Percentiles rank a stretch among this genome's conserved stretches.
These are phyloP conservation scores for Paramecium pentaurelia DNA, from an alignment of 73 alveolate species.

Conservation along the genomic window DNA sequence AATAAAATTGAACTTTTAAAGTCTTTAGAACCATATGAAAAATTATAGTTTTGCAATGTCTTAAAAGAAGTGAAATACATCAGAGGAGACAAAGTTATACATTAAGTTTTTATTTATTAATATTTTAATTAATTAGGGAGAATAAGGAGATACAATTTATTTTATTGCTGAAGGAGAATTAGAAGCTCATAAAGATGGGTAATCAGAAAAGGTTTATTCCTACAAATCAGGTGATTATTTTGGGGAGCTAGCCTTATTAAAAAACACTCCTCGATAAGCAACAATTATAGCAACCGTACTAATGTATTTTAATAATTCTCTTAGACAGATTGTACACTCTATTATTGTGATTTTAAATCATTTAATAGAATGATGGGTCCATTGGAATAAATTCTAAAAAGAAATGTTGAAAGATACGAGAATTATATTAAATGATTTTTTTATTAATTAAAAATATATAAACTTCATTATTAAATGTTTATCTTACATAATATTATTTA, in stretches of 20 bases:
- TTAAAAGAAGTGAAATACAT: conserved; percentile 46
- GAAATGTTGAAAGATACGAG: not conserved
- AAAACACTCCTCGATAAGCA: conserved; percentile 92
- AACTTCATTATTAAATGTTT: not conserved
- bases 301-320: not conserved
- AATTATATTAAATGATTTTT: not conserved
- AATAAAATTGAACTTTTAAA: conserved; percentile 74
- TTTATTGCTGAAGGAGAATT: conserved; percentile 79
- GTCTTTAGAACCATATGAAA: conserved; percentile 82
- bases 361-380: conserved; percentile 76
- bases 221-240: conserved; percentile 90
- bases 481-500: not conserved
- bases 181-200: conserved; percentile 64
- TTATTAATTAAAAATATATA: not conserved
- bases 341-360: conserved; percentile 63
- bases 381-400: conserved; percentile 52
- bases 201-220: conserved; percentile 77
- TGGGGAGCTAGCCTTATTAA: conserved; percentile 95
- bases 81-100: conserved; percentile 35
- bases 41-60: conserved; percentile 84
- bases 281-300: conserved; percentile 74
- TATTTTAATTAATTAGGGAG: conserved; percentile 67
- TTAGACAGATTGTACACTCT: conserved; percentile 61
- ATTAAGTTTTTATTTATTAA: conserved; percentile 17
- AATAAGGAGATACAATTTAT: conserved; percentile 70